A percentile compares a stretch with the other conserved stretches of the same genome.
phyloP scores from a whole-genome alignment of 2,329 filamentous ascomycete species.

The Verruconis gallopava region DNA sequence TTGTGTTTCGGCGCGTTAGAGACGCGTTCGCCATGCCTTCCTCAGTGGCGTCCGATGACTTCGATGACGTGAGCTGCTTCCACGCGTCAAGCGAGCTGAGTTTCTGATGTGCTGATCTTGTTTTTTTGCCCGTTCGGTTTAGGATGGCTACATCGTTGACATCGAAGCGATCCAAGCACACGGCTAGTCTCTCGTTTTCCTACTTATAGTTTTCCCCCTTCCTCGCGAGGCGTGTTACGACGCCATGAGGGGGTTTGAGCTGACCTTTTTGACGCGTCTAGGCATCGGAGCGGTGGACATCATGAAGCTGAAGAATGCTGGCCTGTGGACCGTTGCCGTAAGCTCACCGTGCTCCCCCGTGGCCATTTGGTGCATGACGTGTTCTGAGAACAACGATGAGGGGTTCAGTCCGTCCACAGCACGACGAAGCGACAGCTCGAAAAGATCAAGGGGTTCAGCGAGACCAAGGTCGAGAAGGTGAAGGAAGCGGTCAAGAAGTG shows the following conservation, averaged over 20 bases:
- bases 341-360: slow-evolving; percentile 13
- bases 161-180: slow-evolving; percentile 55
- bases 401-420: slow-evolving; percentile 41
- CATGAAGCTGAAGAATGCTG: slow-evolving; percentile 48
- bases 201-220: too few relatives aligned
- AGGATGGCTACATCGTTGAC: slow-evolving; percentile 48
- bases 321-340: slow-evolving; percentile 52
- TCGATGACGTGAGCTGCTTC: slow-evolving; percentile 36
- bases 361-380: too few relatives aligned
- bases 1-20: too few relatives aligned
- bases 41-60: slow-evolving; percentile 40
- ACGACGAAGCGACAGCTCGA: slow-evolving; percentile 47
- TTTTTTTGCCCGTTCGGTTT: too few relatives aligned
- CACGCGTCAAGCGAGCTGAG: not conserved
- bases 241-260: too few relatives aligned
- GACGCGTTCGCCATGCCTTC: slow-evolving; percentile 38
- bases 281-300: slow-evolving; percentile 54
- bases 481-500: slow-evolving; percentile 54
- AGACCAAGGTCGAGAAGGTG: slow-evolving; percentile 58
- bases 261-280: slow-evolving; percentile 19
- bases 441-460: slow-evolving; percentile 58
- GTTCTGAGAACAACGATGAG: not conserved
- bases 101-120: too few relatives aligned
- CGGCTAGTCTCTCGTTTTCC: slow-evolving; percentile 28
- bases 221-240: too few relatives aligned